Evolutionary conservation across 495 filamentous ascomycete species (phyloP).

Genomic region (Niebla homalea): DNA sequence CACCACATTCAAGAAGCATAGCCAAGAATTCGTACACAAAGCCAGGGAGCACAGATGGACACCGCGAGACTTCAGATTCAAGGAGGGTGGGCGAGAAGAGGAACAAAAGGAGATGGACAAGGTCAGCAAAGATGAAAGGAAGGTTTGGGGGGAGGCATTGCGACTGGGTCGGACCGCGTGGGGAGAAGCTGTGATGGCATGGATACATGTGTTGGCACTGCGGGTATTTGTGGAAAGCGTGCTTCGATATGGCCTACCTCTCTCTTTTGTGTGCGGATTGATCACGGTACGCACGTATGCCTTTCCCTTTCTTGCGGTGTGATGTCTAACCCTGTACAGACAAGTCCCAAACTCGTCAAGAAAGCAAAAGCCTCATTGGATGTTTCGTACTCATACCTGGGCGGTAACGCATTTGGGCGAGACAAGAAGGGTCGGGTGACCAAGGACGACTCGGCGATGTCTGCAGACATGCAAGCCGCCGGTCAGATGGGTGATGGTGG

Average conservation of each 20-base stretch:
- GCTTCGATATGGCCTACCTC: slow-evolving; percentile 77
- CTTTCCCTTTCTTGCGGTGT: neutral
- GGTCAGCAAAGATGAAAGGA: slow-evolving; percentile 66
- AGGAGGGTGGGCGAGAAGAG: slow-evolving; percentile 74
- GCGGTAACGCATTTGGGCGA: slow-evolving; percentile 83
- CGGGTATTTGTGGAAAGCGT: slow-evolving; percentile 96
- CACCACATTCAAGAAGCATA: slow-evolving; percentile 83
- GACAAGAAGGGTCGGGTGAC: slow-evolving; percentile 87
- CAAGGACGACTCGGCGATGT: slow-evolving; percentile 66
- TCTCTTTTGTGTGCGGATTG: slow-evolving; percentile 74
- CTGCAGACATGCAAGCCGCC: slow-evolving; percentile 64
- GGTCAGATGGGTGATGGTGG: slow-evolving; percentile 51
- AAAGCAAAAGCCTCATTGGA: slow-evolving; percentile 75
- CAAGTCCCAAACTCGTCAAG: slow-evolving; percentile 66
- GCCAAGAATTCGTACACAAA: slow-evolving; percentile 74
- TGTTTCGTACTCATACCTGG: slow-evolving; percentile 76
- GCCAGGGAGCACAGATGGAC: slow-evolving; percentile 86
- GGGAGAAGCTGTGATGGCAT: slow-evolving; percentile 89
- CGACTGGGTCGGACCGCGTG: slow-evolving; percentile 74
- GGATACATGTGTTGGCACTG: slow-evolving; percentile 80
- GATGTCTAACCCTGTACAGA: slow-evolving; percentile 35
- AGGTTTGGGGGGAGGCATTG: slow-evolving; percentile 83
- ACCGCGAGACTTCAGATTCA: slow-evolving; percentile 85
- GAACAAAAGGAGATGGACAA: slow-evolving; percentile 74
- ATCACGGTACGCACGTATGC: slow-evolving; percentile 50